A percentile compares a stretch with the other conserved stretches of the same genome.
phyloP scores from a whole-genome alignment of 2,329 filamentous ascomycete species.

The Fusarium coicis region DNA sequence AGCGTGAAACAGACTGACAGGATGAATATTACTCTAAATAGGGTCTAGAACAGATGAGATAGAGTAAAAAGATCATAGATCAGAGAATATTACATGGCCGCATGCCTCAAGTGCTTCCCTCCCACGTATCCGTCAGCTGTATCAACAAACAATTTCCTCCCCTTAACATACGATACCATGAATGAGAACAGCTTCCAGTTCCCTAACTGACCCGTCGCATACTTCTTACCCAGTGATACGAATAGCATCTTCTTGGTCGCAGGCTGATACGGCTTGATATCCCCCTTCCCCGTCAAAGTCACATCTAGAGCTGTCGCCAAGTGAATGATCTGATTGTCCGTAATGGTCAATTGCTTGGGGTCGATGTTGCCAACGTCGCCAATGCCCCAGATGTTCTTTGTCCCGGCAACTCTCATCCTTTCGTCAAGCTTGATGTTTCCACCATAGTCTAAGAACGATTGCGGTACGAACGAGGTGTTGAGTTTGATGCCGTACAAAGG shows the following conservation, averaged over 20 bases:
- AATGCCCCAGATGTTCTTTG: slow-evolving; percentile 54
- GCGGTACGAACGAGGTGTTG: slow-evolving; percentile 56
- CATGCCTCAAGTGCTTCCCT: slow-evolving; percentile 45
- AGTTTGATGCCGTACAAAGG: slow-evolving; percentile 56
- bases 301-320: slow-evolving; percentile 47
- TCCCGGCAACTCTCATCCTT: slow-evolving; percentile 46
- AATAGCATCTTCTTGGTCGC: slow-evolving; percentile 45
- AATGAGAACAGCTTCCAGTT: slow-evolving; percentile 49
- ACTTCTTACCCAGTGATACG: slow-evolving; percentile 42
- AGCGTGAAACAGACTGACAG: neutral
- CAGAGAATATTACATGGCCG: slow-evolving; percentile 37
- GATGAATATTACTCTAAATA: neutral
- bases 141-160: slow-evolving; percentile 48
- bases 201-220: slow-evolving; percentile 48
- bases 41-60: neutral
- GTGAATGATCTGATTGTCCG: slow-evolving; percentile 48
- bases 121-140: slow-evolving; percentile 45
- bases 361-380: slow-evolving; percentile 57
- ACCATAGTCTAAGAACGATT: slow-evolving; percentile 45
- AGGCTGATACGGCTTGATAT: slow-evolving; percentile 32
- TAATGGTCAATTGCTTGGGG: slow-evolving; percentile 50
- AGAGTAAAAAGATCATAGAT: neutral
- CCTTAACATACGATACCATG: slow-evolving; percentile 49
- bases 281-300: slow-evolving; percentile 29
- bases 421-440: slow-evolving; percentile 50